Conservation (phyloP, 257 asterid genomes). For the Gynochthodes officinalis region DNA sequence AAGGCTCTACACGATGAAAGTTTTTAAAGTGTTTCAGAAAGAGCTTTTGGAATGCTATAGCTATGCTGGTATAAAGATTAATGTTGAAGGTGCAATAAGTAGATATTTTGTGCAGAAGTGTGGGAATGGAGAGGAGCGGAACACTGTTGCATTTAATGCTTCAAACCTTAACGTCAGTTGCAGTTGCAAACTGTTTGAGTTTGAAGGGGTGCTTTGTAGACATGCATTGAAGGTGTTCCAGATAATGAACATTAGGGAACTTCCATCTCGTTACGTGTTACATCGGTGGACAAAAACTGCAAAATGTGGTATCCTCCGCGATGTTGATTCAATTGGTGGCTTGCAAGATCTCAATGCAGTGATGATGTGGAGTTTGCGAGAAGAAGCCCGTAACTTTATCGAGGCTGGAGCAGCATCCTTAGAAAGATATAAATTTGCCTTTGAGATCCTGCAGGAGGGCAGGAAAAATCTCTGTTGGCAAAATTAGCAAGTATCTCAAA, state of each 20-base stretch:
- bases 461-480: slow-evolving; percentile 86
- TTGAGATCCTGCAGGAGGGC: slow-evolving; percentile 94
- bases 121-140: slow-evolving; percentile 72
- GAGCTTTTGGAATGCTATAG: slow-evolving; percentile 88
- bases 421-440: slow-evolving; percentile 80
- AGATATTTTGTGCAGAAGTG: slow-evolving; percentile 85
- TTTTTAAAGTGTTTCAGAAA: slow-evolving; percentile 86
- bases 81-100: slow-evolving; percentile 79
- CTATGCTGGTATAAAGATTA: slow-evolving; percentile 76
- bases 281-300: slow-evolving; percentile 90
- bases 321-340: slow-evolving; percentile 69
- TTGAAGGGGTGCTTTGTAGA: slow-evolving; percentile 85
- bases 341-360: slow-evolving; percentile 62
- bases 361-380: slow-evolving; percentile 90
- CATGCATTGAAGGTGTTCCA: slow-evolving; percentile 84
- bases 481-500: slow-evolving; percentile 36
- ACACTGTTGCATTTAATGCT: slow-evolving; percentile 87
- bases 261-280: slow-evolving; percentile 75
- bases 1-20: slow-evolving; percentile 65
- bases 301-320: slow-evolving; percentile 64
- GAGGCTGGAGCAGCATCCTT: slow-evolving; percentile 78
- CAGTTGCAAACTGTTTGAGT: slow-evolving; percentile 92
- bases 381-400: slow-evolving; percentile 72
- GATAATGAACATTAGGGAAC: slow-evolving; percentile 80
- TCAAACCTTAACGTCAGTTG: slow-evolving; percentile 76